A percentile compares a stretch with the other conserved stretches of the same genome.
These are phyloP conservation scores for Apium graveolens DNA, from an alignment of 129 eudicot genomes.

Conservation along the genomic window DNA sequence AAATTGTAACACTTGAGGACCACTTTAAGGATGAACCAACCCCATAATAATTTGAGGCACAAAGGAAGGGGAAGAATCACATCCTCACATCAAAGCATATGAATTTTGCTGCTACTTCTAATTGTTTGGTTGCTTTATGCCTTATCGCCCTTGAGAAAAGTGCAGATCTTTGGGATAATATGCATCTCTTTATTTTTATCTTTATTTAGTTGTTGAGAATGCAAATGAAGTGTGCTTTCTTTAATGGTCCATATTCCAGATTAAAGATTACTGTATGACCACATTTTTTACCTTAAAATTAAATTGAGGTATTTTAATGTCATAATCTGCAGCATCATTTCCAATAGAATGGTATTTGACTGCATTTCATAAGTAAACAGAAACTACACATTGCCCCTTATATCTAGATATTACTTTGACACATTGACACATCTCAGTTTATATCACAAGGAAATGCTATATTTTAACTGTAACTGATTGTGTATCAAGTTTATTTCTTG, in stretches of 20 bases:
- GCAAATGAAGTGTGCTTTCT: neutral
- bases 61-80: neutral
- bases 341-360: neutral
- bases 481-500: neutral
- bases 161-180: neutral
- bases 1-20: neutral
- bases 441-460: neutral
- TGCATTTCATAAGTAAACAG: neutral
- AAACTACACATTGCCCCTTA: neutral
- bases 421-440: neutral
- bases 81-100: neutral
- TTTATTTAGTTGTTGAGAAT: neutral
- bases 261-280: neutral
- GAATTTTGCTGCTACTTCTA: neutral
- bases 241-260: neutral
- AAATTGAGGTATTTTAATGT: neutral
- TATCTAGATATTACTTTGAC: neutral
- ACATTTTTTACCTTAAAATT: neutral
- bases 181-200: neutral
- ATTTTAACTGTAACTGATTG: neutral
- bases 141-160: neutral
- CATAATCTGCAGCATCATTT: neutral
- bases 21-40: neutral
- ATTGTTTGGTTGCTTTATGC: neutral
- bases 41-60: neutral